These are phyloP conservation scores for Fistulinella prunicolor DNA, from an alignment of 768 basidiomycete genomes.

Conservation along the genomic window DNA sequence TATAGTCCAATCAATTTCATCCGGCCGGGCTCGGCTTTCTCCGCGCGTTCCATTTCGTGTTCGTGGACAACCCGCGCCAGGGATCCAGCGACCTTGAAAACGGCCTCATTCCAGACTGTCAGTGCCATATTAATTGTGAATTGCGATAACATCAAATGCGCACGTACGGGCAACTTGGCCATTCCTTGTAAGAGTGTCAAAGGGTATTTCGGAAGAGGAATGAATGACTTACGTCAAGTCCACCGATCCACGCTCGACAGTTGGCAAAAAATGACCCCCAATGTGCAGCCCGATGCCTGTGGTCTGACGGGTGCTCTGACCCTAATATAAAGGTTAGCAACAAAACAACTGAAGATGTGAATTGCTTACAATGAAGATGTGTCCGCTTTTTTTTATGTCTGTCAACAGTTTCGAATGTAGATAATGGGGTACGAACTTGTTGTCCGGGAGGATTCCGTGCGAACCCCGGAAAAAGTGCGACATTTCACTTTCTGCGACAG, in stretches of 20 bases:
- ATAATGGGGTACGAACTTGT: not conserved
- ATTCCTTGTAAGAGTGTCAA: not conserved
- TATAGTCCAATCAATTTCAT: too few relatives aligned
- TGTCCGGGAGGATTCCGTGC: not conserved
- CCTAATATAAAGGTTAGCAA: slow-evolving; percentile 39
- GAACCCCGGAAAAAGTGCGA: not conserved
- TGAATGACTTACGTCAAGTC: slow-evolving; percentile 62
- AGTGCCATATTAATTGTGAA: not conserved
- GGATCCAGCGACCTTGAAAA: not conserved
- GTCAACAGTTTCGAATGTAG: not conserved
- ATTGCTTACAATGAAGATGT: slow-evolving; percentile 13
- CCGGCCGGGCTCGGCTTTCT: not conserved
- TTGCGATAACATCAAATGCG: not conserved
- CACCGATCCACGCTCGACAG: slow-evolving; percentile 88
- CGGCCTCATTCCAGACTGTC: not conserved
- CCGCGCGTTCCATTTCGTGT: not conserved
- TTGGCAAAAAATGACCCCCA: slow-evolving; percentile 83
- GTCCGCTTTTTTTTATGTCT: not conserved
- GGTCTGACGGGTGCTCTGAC: slow-evolving; percentile 87
- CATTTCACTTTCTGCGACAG: not conserved
- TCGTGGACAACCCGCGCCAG: not conserved
- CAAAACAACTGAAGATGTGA: not conserved
- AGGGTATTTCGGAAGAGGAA: not conserved
- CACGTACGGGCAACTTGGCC: not conserved
- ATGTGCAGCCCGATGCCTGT: slow-evolving; percentile 68